phyloP scores from a whole-genome alignment of 1,139 yeast genomes.

The Diutina ranongensis region DNA sequence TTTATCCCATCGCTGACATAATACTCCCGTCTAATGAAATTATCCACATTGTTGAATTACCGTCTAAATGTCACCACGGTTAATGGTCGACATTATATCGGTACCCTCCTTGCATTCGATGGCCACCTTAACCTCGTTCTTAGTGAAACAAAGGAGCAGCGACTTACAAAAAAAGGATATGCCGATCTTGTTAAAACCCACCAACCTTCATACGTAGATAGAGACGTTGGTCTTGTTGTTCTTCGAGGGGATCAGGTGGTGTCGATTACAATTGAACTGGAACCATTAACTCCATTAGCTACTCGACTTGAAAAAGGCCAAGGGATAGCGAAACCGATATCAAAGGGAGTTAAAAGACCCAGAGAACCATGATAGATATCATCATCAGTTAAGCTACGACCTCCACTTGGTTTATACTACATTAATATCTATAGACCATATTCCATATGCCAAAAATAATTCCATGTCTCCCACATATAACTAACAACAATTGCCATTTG shows the following conservation, averaged over 20 bases:
- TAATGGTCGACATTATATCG: slow-evolving; percentile 69
- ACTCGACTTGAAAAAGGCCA: slow-evolving; percentile 34
- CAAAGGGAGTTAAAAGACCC: slow-evolving; percentile 9
- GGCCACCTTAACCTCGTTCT: slow-evolving; percentile 81
- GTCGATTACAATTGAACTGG: slow-evolving; percentile 72
- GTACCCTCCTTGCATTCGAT: slow-evolving; percentile 80
- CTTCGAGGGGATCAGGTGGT: slow-evolving; percentile 84
- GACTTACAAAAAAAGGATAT: slow-evolving; percentile 54
- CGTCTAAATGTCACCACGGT: slow-evolving; percentile 61
- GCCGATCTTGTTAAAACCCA: slow-evolving; percentile 19
- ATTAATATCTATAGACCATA: slow-evolving; percentile 5
- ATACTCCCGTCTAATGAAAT: slow-evolving; percentile 13
- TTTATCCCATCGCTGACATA: background rate
- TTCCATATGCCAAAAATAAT: background rate
- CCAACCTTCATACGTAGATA: slow-evolving; percentile 39
- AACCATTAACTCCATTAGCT: slow-evolving; percentile 46
- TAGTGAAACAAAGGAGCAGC: slow-evolving; percentile 74
- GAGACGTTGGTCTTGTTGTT: slow-evolving; percentile 71
- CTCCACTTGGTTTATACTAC: background rate
- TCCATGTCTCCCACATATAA: background rate
- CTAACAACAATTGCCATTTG: slow-evolving; percentile 56
- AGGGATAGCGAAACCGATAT: slow-evolving; percentile 21
- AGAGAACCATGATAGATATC: background rate
- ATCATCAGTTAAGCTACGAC: background rate
- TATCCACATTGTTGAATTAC: slow-evolving; percentile 65